Evolutionary conservation across 208 protist genomes (phyloP), one percentile per base, ranked within the genome.

Genomic region (Zelonia costaricensis): DNA sequence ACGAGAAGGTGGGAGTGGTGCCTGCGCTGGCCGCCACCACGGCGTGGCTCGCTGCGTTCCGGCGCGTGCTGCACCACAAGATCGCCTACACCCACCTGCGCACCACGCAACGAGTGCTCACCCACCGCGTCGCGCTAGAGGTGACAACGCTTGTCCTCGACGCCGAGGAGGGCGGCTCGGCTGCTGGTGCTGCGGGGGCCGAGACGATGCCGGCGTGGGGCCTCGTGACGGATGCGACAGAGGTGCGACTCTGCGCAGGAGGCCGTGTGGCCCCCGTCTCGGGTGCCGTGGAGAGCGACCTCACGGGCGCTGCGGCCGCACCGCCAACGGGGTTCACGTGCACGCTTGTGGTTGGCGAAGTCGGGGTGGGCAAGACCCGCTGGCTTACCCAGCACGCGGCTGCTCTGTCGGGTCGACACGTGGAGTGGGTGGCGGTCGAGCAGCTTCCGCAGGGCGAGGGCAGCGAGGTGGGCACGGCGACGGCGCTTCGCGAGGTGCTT

Each of bases 401-500:
- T 9, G 18, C 6, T 22, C 20, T 16, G 25, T n/a, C n/a, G n/a
- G n/a, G n/a, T n/a, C 35, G 69, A 3, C 35, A 60, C 12, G 65
- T 77, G 25, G 52, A 75, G 15, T 56, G 47, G 44, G 39, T 86
- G 9, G 51, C 38, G 10, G 72, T 80, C 31, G 78, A 88, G 38
- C 53, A 80, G 49, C 44, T 88, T 10, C 60, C 78, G 25, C 67
- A 74, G 28, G 76, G 71, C 5, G 74, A 82, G 47, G 58, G 52
- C 5, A 65, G 62, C 20, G 72, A 74, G 56, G 67, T 86, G 23
- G 49, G 56, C 40, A 94, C 81, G 27, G 98, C 99, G 62, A 83
- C 82, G 7, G 96, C 77, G 10, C 74, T 99, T 4, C 64, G 82
- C 7, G 83, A 95, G 36, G 59, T 98, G 0, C 99, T 99, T 56